phyloP scores from a whole-genome alignment of 2,329 filamentous ascomycete genomes.

The Lasiodiplodia citricola region DNA sequence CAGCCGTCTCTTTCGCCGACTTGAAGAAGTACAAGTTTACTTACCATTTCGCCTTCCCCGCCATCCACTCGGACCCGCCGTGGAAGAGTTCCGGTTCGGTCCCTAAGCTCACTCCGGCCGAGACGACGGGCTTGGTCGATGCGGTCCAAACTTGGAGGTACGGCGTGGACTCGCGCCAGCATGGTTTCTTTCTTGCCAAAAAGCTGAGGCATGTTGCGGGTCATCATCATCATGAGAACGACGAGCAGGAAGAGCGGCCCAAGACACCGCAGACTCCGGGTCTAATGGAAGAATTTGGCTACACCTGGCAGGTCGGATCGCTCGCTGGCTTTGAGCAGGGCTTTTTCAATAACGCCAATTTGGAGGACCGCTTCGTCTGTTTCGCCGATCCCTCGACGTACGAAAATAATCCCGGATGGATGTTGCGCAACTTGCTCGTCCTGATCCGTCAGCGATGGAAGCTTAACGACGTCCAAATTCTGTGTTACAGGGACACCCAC shows the following conservation, averaged over 20 bases:
- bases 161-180: constrained; percentile 78
- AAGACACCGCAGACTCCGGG: constrained; percentile 52
- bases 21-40: constrained; percentile 97
- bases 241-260: constrained; percentile 36
- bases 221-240: not conserved
- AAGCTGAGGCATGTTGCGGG: constrained; percentile 57
- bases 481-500: constrained; percentile 89
- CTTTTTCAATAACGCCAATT: constrained; percentile 77
- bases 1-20: constrained; percentile 90
- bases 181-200: constrained; percentile 96
- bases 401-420: constrained; percentile 86
- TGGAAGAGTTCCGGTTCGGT: constrained; percentile 64
- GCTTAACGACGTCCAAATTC: constrained; percentile 76
- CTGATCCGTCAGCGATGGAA: constrained; percentile 83
- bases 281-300: constrained; percentile 63
- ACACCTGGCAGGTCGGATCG: constrained; percentile 77
- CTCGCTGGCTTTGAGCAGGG: constrained; percentile 81
- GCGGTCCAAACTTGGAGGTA: constrained; percentile 87
- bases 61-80: constrained; percentile 82
- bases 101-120: constrained; percentile 63
- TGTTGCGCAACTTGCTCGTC: constrained; percentile 85
- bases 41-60: constrained; percentile 98
- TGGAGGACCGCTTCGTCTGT: constrained; percentile 79
- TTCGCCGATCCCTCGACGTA: constrained; percentile 96
- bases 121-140: constrained; percentile 81